Evolutionary conservation across 108 stramenopile species (phyloP).

Genomic region (Nannochloropsis oceanica): DNA sequence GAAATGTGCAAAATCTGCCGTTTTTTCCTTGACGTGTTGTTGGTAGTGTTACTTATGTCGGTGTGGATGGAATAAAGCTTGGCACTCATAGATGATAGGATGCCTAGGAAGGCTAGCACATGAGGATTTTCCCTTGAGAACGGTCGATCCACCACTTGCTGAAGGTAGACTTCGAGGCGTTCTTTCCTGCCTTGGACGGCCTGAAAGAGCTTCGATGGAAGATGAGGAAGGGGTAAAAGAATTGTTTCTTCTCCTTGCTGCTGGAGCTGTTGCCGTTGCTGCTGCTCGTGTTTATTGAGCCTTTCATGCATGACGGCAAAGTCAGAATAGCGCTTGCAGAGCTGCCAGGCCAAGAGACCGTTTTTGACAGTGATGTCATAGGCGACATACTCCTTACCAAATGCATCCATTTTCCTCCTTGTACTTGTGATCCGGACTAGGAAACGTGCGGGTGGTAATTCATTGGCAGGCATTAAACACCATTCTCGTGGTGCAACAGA

Average conservation of each 20-base stretch:
- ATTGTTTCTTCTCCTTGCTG: not conserved
- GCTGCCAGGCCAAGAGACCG: not conserved
- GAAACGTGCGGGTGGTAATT: not conserved
- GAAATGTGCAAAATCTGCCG: not conserved
- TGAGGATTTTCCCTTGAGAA: not conserved
- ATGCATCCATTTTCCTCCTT: not conserved
- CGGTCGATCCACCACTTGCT: not conserved
- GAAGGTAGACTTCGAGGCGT: not conserved
- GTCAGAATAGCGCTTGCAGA: not conserved
- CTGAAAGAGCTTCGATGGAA: not conserved
- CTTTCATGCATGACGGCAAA: not conserved
- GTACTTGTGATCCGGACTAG: not conserved
- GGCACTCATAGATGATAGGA: not conserved
- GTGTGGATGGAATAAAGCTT: not conserved
- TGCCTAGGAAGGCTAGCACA: not conserved
- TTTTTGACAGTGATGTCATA: not conserved
- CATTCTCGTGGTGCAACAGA: not conserved
- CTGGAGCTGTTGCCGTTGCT: not conserved
- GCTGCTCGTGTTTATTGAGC: not conserved
- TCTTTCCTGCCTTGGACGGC: not conserved
- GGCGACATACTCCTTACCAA: not conserved
- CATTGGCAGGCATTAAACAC: not conserved
- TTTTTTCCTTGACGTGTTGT: not conserved
- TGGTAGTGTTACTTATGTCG: not conserved
- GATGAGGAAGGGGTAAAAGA: not conserved